Percentiles rank a stretch among this genome's conserved stretches.
These are phyloP conservation scores for Galerina sulciceps DNA, from an alignment of 768 basidiomycete genomes.

Conservation along the genomic window DNA sequence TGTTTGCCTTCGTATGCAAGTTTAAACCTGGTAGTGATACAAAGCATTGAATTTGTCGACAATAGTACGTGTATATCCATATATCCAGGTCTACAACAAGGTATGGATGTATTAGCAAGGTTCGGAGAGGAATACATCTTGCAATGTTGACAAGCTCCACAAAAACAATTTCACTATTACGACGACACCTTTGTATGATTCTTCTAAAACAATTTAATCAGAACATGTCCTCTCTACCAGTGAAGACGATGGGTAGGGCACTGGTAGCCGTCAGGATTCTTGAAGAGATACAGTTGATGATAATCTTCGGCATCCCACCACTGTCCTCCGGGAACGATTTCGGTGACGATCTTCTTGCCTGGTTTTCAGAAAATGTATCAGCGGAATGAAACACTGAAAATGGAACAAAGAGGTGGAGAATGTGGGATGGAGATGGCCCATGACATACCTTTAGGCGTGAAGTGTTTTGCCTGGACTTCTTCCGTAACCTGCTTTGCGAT, in stretches of 20 bases:
- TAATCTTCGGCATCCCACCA: conserved; percentile 90
- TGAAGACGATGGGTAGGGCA: conserved; percentile 88
- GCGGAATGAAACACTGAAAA: neutral
- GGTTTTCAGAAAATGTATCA: neutral
- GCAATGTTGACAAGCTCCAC: no score
- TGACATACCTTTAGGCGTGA: conserved; percentile 59
- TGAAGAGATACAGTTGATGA: conserved; percentile 82
- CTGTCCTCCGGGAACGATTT: conserved; percentile 65
- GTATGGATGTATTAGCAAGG: no score
- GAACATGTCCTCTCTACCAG: conserved; percentile 52
- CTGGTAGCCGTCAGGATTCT: conserved; percentile 89
- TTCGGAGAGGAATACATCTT: no score
- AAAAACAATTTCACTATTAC: neutral
- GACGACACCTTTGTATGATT: neutral
- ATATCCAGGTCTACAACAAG: no score
- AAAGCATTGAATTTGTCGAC: no score
- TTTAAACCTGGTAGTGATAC: no score
- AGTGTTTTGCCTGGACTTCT: conserved; percentile 86
- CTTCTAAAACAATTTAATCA: no score
- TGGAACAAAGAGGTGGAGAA: neutral
- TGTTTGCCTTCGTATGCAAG: no score
- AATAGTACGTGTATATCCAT: no score
- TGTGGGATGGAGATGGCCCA: neutral
- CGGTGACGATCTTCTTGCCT: conserved; percentile 72
- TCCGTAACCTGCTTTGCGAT: conserved; percentile 79